Evolutionary conservation across 2,329 filamentous ascomycete genomes (phyloP).

Genomic region (Botrytis cinerea): DNA sequence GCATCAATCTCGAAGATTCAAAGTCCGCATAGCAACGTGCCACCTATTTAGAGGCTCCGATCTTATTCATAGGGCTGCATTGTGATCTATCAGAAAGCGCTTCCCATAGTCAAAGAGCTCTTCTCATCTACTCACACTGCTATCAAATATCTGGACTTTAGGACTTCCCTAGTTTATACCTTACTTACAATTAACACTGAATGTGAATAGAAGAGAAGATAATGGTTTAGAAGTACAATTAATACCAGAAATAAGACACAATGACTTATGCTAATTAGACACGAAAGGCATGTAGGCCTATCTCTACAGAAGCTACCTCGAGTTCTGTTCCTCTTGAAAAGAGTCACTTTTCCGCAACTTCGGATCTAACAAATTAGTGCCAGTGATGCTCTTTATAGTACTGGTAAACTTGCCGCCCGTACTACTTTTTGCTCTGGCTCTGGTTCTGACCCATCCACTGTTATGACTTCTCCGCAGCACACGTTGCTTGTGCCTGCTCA

Average conservation of each 20-base stretch:
- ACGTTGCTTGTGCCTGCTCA: not conserved
- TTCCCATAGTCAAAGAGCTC: not conserved
- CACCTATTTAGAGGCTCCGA: not conserved
- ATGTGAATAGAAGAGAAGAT: not conserved
- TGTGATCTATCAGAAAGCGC: not conserved
- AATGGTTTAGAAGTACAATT: not conserved
- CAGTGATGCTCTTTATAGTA: not conserved
- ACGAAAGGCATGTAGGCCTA: not conserved
- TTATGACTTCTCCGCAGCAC: not conserved
- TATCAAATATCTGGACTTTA: not conserved
- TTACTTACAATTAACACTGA: not conserved
- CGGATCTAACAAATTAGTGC: not conserved
- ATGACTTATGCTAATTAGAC: not conserved
- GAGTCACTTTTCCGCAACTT: not conserved
- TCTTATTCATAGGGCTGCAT: not conserved
- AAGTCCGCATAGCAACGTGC: not conserved
- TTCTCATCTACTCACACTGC: not conserved
- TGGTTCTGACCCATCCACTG: not conserved
- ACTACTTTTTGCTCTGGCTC: not conserved
- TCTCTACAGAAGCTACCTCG: not conserved
- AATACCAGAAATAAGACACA: not conserved
- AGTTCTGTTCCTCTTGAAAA: not conserved
- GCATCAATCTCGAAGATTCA: not conserved
- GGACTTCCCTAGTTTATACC: not conserved
- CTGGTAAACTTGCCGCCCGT: not conserved